Evolutionary conservation across 2,329 filamentous ascomycete genomes (phyloP).

Genomic region (Cladosporium sp.): DNA sequence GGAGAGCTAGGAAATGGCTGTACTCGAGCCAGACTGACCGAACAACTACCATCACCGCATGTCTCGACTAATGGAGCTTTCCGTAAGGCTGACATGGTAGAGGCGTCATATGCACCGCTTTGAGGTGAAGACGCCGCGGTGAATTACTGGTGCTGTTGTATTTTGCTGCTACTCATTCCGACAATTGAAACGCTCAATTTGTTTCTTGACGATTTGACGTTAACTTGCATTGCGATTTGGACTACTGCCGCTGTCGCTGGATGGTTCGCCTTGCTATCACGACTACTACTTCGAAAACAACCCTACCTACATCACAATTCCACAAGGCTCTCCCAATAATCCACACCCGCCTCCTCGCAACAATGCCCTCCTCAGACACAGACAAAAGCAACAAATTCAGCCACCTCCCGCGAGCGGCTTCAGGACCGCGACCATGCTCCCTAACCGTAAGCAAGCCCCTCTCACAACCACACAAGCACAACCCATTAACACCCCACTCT

Average conservation of each 20-base stretch:
- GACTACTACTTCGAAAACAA: background rate
- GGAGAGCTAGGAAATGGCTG: no score
- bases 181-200: background rate
- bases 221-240: no score
- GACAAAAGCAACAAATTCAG: background rate
- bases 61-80: no score
- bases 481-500: no score
- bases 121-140: background rate
- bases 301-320: background rate
- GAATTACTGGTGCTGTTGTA: background rate
- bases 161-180: background rate
- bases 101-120: background rate
- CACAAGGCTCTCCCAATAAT: background rate
- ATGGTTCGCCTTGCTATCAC: background rate
- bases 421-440: background rate
- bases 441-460: background rate
- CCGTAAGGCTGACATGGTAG: background rate
- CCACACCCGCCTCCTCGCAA: background rate
- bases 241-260: background rate
- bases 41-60: background rate
- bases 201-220: background rate
- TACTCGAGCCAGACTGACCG: background rate
- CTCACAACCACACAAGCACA: background rate
- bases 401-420: constrained; percentile 2
- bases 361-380: background rate